These are phyloP conservation scores for Neobulgaria alba DNA, from an alignment of 2,329 filamentous ascomycete species.

Conservation along the genomic window DNA sequence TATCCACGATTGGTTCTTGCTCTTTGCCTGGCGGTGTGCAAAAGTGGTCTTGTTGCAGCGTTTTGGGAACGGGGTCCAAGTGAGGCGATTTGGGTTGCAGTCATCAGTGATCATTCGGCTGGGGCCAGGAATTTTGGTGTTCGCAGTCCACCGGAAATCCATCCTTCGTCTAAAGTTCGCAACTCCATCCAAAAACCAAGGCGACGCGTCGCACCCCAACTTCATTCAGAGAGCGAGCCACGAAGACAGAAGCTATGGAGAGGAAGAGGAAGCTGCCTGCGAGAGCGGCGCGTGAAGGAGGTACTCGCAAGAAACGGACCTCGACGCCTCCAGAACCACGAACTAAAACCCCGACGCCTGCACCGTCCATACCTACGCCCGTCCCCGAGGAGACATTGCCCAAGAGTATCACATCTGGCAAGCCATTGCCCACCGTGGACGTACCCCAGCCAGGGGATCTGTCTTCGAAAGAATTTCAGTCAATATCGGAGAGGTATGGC, in stretches of 20 bases:
- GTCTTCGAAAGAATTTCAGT: conserved; percentile 59
- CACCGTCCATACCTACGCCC: conserved; percentile 24
- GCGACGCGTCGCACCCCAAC: background rate
- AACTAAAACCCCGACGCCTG: conserved; percentile 39
- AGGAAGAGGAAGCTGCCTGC: conserved; percentile 57
- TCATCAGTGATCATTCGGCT: too few species aligned
- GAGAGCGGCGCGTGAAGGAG: conserved; percentile 48
- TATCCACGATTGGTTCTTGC: too few species aligned
- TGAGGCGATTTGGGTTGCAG: too few species aligned
- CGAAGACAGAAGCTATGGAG: conserved; percentile 40
- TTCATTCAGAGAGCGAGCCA: background rate
- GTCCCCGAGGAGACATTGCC: conserved; percentile 37
- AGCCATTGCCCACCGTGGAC: conserved; percentile 63
- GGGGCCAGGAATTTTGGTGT: too few species aligned
- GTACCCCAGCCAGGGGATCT: conserved; percentile 57
- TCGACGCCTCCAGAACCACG: conserved; percentile 44
- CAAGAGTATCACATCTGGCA: conserved; percentile 52
- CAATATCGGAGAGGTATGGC: conserved; percentile 59
- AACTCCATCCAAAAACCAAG: background rate
- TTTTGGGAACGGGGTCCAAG: too few species aligned
- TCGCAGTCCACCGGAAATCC: too few species aligned
- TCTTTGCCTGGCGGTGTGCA: too few species aligned
- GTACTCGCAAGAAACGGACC: conserved; percentile 49
- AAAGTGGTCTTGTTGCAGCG: too few species aligned
- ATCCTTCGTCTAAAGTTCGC: too few species aligned